phyloP scores from a whole-genome alignment of 2,329 filamentous ascomycete genomes.

The Chaetomium sp. region DNA sequence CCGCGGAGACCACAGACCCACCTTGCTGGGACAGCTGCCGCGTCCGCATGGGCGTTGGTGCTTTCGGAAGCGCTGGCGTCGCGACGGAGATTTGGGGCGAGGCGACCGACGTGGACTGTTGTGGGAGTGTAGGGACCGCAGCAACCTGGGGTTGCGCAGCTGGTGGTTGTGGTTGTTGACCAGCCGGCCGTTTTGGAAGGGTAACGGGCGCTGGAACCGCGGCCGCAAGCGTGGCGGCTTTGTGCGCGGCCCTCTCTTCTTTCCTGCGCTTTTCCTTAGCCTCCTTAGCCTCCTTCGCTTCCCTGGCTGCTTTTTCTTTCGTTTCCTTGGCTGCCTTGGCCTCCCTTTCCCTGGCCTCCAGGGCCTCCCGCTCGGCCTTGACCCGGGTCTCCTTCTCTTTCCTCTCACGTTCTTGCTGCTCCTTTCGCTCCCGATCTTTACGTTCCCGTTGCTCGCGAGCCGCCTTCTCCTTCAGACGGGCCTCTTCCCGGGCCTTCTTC shows the following conservation, averaged over 20 bases:
- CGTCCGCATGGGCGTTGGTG: slow-evolving; percentile 69
- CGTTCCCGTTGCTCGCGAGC: slow-evolving; percentile 72
- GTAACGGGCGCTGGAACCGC: slow-evolving; percentile 28
- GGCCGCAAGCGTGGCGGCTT: slow-evolving; percentile 33
- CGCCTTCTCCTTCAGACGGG: slow-evolving; percentile 72
- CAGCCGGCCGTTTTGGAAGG: slow-evolving; percentile 37
- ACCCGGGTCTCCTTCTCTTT: slow-evolving; percentile 51
- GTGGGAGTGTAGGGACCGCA: slow-evolving; percentile 49
- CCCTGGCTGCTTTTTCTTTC: slow-evolving; percentile 34
- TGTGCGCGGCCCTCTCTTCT: slow-evolving; percentile 39
- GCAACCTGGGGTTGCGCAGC: slow-evolving; percentile 29
- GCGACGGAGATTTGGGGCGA: slow-evolving; percentile 76
- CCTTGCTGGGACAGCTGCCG: slow-evolving; percentile 76
- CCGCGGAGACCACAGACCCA: slow-evolving; percentile 61
- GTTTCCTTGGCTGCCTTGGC: slow-evolving; percentile 43
- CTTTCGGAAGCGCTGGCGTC: slow-evolving; percentile 76
- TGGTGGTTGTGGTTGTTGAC: slow-evolving; percentile 30
- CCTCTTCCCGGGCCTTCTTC: slow-evolving; percentile 74
- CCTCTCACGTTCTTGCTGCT: slow-evolving; percentile 56
- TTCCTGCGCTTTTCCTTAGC: slow-evolving; percentile 37
- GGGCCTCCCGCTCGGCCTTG: slow-evolving; percentile 55
- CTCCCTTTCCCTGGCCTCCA: slow-evolving; percentile 54
- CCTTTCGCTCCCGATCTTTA: slow-evolving; percentile 58
- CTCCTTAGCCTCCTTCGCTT: slow-evolving; percentile 34
- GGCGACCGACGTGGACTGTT: slow-evolving; percentile 55